A percentile compares a stretch with the other conserved stretches of the same genome.
Conservation (phyloP, 805 yeast species). For the Sugiyamaella lignohabitans region DNA sequence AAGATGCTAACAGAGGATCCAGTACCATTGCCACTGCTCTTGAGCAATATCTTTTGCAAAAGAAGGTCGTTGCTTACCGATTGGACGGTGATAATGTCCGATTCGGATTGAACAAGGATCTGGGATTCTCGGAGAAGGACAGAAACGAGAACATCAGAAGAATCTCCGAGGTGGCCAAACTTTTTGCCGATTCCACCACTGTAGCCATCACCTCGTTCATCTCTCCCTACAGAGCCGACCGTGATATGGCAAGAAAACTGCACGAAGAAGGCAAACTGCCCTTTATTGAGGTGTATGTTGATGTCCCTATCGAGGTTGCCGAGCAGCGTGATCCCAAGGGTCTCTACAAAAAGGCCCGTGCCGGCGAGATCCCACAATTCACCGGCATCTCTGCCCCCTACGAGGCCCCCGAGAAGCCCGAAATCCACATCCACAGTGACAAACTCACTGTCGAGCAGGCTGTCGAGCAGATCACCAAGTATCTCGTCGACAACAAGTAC, state of each 20-base stretch:
- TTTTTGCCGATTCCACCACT: constrained; percentile 88
- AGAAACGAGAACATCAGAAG: constrained; percentile 93
- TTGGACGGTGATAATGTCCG: constrained; percentile 90
- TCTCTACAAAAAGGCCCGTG: constrained; percentile 91
- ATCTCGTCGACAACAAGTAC: constrained; percentile 27
- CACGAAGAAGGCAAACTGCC: constrained; percentile 72
- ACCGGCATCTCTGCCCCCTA: constrained; percentile 96
- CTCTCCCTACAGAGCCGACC: constrained; percentile 81
- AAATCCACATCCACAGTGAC: constrained; percentile 72
- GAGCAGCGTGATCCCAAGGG: constrained; percentile 98
- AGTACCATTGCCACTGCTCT: constrained; percentile 90
- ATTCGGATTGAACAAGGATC: constrained; percentile 90
- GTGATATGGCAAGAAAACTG: constrained; percentile 77
- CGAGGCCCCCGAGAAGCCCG: constrained; percentile 84
- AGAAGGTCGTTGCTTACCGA: constrained; percentile 71
- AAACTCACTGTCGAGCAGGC: constrained; percentile 70
- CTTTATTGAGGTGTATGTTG: constrained; percentile 85
- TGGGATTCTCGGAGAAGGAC: constrained; percentile 87
- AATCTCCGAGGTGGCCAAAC: constrained; percentile 87
- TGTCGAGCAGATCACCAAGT: constrained; percentile 63
- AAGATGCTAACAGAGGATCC: not conserved
- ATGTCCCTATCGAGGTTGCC: constrained; percentile 90
- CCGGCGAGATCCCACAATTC: constrained; percentile 87
- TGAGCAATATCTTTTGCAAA: constrained; percentile 70
- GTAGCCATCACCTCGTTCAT: constrained; percentile 88